Percentiles rank a stretch among this genome's conserved stretches.
Conservation (phyloP, 75 land plant genomes). For the Cunninghamia lanceolata region DNA sequence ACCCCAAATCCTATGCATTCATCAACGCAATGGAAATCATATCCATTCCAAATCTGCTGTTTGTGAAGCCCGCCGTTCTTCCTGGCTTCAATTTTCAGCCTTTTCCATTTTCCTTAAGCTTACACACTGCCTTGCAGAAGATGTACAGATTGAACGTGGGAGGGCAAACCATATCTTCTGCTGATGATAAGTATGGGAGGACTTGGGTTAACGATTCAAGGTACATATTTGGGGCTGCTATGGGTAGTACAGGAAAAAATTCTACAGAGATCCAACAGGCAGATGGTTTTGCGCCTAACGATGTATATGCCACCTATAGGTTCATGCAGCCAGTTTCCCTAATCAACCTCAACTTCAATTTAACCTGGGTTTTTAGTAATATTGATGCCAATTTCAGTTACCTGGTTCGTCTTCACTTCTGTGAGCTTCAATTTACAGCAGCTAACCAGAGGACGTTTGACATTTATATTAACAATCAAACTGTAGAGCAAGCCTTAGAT, state of each 20-base stretch:
- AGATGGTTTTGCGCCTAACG: slow-evolving; percentile 14
- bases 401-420: slow-evolving; percentile 65
- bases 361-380: slow-evolving; percentile 54
- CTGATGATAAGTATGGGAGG: slow-evolving; percentile 48
- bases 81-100: neutral
- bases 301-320: slow-evolving; percentile 52
- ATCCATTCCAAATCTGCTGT: slow-evolving; percentile 50
- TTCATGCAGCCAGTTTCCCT: slow-evolving; percentile 34
- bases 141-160: slow-evolving; percentile 79
- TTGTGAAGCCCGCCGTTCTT: neutral
- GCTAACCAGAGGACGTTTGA: too few relatives aligned
- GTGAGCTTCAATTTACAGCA: neutral
- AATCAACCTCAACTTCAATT: slow-evolving; percentile 38
- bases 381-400: slow-evolving; percentile 56
- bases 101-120: neutral
- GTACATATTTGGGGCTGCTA: neutral
- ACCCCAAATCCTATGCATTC: slow-evolving; percentile 43
- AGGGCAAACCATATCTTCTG: slow-evolving; percentile 45
- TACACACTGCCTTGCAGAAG: slow-evolving; percentile 45
- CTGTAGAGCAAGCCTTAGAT: slow-evolving; percentile 40
- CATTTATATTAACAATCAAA: slow-evolving; percentile 7
- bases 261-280: slow-evolving; percentile 13
- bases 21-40: slow-evolving; percentile 75
- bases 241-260: slow-evolving; percentile 15
- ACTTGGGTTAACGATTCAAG: slow-evolving; percentile 16